Conservation (phyloP, 257 asterid species). For the Primulina eburnea region DNA sequence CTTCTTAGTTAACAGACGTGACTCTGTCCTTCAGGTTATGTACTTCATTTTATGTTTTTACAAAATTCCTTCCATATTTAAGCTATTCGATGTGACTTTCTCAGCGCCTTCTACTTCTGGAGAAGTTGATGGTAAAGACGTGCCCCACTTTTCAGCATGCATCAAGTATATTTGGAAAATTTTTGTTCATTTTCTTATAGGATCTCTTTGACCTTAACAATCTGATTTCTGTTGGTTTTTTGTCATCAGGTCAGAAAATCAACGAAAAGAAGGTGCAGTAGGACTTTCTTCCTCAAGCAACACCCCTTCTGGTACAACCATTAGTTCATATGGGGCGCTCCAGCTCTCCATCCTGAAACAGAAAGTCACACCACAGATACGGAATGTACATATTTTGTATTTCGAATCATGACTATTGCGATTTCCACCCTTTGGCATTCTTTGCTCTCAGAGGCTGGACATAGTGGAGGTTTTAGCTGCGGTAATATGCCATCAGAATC, state of each 20-base stretch:
- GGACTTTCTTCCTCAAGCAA: constrained; percentile 57
- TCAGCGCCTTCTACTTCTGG: constrained; percentile 53
- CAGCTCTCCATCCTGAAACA: constrained; percentile 17
- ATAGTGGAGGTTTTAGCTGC: constrained; percentile 47
- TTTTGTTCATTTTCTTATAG: constrained; percentile 25
- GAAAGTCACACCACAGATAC: constrained; percentile 9
- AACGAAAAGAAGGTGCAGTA: constrained; percentile 56
- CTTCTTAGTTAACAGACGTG: not conserved
- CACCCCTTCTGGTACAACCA: constrained; percentile 47
- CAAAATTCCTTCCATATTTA: not conserved
- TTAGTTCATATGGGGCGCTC: constrained; percentile 16
- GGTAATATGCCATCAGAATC: constrained; percentile 48
- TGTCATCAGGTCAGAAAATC: constrained; percentile 69
- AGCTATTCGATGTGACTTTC: constrained; percentile 19
- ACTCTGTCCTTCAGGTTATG: constrained; percentile 8
- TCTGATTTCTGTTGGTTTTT: constrained; percentile 30
- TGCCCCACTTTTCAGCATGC: constrained; percentile 43
- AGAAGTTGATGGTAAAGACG: constrained; percentile 62
- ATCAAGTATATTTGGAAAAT: constrained; percentile 51
- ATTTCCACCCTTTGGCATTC: constrained; percentile 8
- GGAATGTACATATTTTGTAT: constrained; percentile 2
- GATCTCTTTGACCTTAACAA: constrained; percentile 16
- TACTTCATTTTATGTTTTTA: constrained; percentile 12
- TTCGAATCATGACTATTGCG: no score
- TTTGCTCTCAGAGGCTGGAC: constrained; percentile 42